Evolutionary conservation across 228 moss, liverwort and hornwort genomes (phyloP).

Genomic region (Sphagnum fallax): DNA sequence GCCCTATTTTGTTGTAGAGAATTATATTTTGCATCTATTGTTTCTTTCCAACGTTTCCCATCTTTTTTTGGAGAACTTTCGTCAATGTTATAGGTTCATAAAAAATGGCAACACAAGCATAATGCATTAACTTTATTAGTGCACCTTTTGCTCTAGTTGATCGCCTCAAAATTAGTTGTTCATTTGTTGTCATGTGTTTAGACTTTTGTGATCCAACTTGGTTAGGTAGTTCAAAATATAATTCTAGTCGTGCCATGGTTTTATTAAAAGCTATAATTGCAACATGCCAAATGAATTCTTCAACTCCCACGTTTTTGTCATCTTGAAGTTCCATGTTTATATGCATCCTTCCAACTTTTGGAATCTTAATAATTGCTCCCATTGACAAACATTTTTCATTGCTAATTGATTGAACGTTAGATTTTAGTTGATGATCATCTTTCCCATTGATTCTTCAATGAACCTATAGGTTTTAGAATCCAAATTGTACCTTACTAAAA

Average conservation of each 20-base stretch:
- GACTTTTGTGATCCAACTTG: too few relatives aligned
- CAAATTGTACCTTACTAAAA: neutral
- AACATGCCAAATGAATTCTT: too few relatives aligned
- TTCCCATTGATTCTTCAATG: neutral
- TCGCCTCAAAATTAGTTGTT: neutral
- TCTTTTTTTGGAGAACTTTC: neutral
- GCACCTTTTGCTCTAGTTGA: neutral
- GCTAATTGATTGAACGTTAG: conserved; percentile 3
- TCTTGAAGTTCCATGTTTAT: too few relatives aligned
- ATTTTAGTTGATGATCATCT: conserved; percentile 1
- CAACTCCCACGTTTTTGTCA: too few relatives aligned
- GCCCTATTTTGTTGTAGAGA: neutral
- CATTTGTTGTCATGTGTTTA: neutral
- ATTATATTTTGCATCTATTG: conserved; percentile 1
- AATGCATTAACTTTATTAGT: neutral
- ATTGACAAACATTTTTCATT: too few relatives aligned
- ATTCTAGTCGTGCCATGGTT: too few relatives aligned
- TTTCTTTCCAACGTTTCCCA: neutral
- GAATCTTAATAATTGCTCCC: too few relatives aligned
- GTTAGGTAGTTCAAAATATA: too few relatives aligned
- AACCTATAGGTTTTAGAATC: conserved; percentile 3
- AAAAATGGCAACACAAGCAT: neutral
- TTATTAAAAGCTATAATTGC: too few relatives aligned
- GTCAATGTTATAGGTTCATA: neutral
- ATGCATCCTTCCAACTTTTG: too few relatives aligned